Evolutionary conservation across 2,329 filamentous ascomycete genomes (phyloP).

Genomic region (Trichoderma sp.): DNA sequence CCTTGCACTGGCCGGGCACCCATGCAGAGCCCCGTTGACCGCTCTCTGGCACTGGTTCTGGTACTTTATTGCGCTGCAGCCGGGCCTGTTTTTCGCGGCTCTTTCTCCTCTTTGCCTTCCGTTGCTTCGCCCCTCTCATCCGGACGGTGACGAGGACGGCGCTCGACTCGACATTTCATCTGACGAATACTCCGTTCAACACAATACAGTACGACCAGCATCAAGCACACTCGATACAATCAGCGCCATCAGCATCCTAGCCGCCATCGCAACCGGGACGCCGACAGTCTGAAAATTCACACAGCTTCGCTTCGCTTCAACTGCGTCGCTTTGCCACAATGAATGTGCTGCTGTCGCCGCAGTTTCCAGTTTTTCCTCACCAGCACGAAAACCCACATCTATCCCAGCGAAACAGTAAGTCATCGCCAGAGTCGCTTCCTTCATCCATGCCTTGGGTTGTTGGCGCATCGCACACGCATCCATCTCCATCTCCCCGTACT

Average conservation of each 20-base stretch:
- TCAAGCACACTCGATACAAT: background rate
- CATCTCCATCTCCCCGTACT: background rate
- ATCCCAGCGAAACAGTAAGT: slow-evolving; percentile 55
- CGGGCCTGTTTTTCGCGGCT: slow-evolving; percentile 3
- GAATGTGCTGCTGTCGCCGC: slow-evolving; percentile 61
- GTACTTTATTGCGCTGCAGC: slow-evolving; percentile 8
- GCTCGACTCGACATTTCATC: background rate
- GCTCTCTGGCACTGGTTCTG: slow-evolving; percentile 12
- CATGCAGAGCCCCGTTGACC: slow-evolving; percentile 23
- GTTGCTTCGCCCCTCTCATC: slow-evolving; percentile 12
- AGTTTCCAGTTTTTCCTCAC: slow-evolving; percentile 57
- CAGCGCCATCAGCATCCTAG: background rate
- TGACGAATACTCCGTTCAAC: background rate
- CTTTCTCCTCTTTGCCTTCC: slow-evolving; percentile 16
- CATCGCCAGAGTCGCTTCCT: background rate
- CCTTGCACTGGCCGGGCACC: slow-evolving; percentile 20
- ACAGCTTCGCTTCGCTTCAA: background rate
- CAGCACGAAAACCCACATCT: slow-evolving; percentile 55
- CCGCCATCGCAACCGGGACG: slow-evolving; percentile 5
- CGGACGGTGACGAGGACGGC: background rate
- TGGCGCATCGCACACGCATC: background rate
- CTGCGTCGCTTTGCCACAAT: slow-evolving; percentile 39
- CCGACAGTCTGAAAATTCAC: background rate
- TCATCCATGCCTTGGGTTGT: background rate
- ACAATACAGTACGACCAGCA: background rate